Percentiles rank a stretch among this genome's conserved stretches.
These are phyloP conservation scores for Mycena citricolor DNA, from an alignment of 1,284 basidiomycete species.

Conservation along the genomic window DNA sequence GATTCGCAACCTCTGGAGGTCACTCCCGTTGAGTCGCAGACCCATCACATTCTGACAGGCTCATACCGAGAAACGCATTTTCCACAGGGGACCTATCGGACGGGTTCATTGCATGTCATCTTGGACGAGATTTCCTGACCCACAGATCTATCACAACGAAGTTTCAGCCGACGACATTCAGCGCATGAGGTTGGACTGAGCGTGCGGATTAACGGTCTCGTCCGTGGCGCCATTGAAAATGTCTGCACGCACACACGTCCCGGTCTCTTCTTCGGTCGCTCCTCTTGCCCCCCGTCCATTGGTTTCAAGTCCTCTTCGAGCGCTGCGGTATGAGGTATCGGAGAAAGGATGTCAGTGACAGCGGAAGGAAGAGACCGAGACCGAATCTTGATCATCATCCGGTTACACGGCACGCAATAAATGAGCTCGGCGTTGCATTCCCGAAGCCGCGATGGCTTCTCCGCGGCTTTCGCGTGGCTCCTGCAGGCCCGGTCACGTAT, in stretches of 20 bases:
- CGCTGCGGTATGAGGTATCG: too few relatives aligned
- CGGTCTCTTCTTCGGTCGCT: conserved; percentile 22
- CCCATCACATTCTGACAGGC: not conserved
- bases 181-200: conserved; percentile 62
- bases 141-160: conserved; percentile 71
- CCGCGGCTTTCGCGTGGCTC: too few relatives aligned
- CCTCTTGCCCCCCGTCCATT: too few relatives aligned
- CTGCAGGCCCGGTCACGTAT: too few relatives aligned
- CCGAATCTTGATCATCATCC: too few relatives aligned
- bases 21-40: too few relatives aligned
- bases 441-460: too few relatives aligned
- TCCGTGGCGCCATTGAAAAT: not conserved
- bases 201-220: not conserved
- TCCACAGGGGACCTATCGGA: conserved; percentile 62
- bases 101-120: conserved; percentile 1
- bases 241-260: conserved; percentile 22
- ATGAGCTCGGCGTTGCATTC: too few relatives aligned
- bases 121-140: conserved; percentile 8
- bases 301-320: too few relatives aligned
- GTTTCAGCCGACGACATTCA: conserved; percentile 71
- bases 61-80: conserved; percentile 52
- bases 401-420: too few relatives aligned
- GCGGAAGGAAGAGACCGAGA: too few relatives aligned
- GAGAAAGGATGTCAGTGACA: too few relatives aligned
- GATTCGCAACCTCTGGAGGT: conserved; percentile 57